Percentiles rank a stretch among this genome's conserved stretches.
Evolutionary conservation across 2,329 filamentous ascomycete genomes (phyloP).

Genomic region (Sclerotinia subarctica): DNA sequence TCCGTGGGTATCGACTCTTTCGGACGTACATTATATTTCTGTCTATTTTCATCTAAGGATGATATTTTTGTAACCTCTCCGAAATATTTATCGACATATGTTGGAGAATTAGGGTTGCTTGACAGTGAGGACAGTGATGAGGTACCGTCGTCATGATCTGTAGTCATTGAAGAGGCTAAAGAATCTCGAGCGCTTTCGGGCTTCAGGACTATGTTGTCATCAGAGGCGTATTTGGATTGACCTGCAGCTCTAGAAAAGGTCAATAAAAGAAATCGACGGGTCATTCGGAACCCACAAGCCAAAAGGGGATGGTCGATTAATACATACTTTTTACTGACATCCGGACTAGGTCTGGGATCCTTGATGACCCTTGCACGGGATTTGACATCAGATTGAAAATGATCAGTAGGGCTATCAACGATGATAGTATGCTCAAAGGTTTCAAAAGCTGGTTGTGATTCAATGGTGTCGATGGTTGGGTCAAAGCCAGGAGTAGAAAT

Average conservation of each 20-base stretch:
- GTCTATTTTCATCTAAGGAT: constrained; percentile 35
- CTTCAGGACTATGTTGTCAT: constrained; percentile 35
- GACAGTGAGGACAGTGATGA: constrained; percentile 54
- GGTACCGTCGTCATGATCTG: constrained; percentile 48
- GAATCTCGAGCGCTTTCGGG: constrained; percentile 42
- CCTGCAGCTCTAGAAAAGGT: constrained; percentile 32
- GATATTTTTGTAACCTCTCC: constrained; percentile 34
- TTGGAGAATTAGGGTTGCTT: constrained; percentile 62
- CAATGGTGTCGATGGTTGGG: constrained; percentile 29
- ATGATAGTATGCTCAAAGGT: constrained; percentile 32
- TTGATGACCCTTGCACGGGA: constrained; percentile 24
- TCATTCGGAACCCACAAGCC: not conserved
- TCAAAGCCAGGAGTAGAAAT: constrained; percentile 34
- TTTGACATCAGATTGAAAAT: constrained; percentile 21
- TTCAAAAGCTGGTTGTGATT: constrained; percentile 23
- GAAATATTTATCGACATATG: constrained; percentile 45
- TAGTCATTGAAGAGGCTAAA: constrained; percentile 52
- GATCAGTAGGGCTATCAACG: constrained; percentile 30
- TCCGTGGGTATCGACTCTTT: constrained; percentile 81
- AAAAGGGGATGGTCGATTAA: constrained; percentile 22
- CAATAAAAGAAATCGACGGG: constrained; percentile 25
- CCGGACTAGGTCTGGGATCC: constrained; percentile 27
- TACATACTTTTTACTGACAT: constrained; percentile 34
- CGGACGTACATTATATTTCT: constrained; percentile 60
- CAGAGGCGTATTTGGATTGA: constrained; percentile 27